These are phyloP conservation scores for Nyctanthes arbortristis DNA, from an alignment of 257 asterid genomes.

Conservation along the genomic window DNA sequence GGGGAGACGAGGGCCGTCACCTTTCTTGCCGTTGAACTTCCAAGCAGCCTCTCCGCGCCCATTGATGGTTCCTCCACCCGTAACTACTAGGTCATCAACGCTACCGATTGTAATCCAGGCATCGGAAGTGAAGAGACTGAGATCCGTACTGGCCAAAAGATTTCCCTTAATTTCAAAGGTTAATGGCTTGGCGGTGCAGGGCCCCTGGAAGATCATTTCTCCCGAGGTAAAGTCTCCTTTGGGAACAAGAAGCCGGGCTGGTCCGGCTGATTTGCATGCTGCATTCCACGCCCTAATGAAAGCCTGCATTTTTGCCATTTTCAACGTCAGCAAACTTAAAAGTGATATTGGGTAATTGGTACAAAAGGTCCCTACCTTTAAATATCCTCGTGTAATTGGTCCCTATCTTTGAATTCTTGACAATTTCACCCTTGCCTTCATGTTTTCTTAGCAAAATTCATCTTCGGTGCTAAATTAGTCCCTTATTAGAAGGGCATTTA, in stretches of 20 bases:
- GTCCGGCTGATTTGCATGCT: constrained; percentile 41
- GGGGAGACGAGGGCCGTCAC: constrained; percentile 31
- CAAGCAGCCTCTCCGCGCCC: constrained; percentile 46
- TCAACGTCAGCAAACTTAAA: not conserved
- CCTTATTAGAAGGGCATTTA: no score
- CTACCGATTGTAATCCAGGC: constrained; percentile 49
- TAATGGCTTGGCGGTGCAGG: constrained; percentile 47
- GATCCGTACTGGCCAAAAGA: constrained; percentile 42
- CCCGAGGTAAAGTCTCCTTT: constrained; percentile 40
- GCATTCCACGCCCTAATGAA: constrained; percentile 54
- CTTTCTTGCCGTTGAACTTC: constrained; percentile 28
- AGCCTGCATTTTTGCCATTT: constrained; percentile 38
- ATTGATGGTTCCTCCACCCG: constrained; percentile 66
- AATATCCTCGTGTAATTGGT: no score
- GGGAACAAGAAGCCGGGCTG: constrained; percentile 52
- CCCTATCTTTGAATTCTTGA: no score
- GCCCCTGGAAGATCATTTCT: constrained; percentile 54
- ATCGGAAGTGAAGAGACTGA: constrained; percentile 33
- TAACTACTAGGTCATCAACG: constrained; percentile 36
- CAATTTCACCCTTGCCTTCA: no score
- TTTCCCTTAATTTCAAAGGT: constrained; percentile 54
- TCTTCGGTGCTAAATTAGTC: no score
- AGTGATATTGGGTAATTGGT: no score
- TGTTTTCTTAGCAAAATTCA: no score
- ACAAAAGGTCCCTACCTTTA: no score